Conservation (phyloP, 2,329 filamentous ascomycete species). For the Phyllosticta ampelicida region DNA sequence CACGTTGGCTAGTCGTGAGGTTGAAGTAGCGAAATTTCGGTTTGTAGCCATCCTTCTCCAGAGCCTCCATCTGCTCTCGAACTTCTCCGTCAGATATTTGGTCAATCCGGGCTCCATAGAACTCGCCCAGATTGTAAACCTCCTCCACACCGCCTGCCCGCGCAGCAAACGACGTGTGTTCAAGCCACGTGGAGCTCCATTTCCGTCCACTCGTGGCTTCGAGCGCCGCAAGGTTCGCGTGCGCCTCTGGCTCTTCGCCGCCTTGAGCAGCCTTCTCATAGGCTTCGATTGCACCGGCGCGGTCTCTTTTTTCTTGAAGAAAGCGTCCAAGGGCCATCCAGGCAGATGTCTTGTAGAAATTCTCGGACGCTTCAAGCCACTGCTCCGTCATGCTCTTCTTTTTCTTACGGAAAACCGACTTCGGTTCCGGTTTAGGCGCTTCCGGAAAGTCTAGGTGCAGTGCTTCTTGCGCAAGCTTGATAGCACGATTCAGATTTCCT, state of each 20-base stretch:
- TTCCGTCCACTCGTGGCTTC: constrained; percentile 12
- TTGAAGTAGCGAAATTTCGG: neutral
- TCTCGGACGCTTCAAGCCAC: neutral
- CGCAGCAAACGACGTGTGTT: constrained; percentile 36
- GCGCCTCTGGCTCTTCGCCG: constrained; percentile 34
- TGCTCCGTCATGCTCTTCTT: neutral
- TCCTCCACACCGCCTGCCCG: constrained; percentile 27
- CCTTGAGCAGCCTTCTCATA: constrained; percentile 27
- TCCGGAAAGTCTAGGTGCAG: neutral
- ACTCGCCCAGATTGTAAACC: constrained; percentile 27
- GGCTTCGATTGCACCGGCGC: constrained; percentile 18
- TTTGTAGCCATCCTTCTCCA: neutral
- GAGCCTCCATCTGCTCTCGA: neutral
- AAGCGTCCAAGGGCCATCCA: neutral
- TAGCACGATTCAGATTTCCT: neutral
- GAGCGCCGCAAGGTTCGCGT: constrained; percentile 26
- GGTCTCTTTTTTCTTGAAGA: neutral
- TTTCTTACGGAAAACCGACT: neutral
- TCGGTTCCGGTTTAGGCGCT: neutral
- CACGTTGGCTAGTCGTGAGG: neutral
- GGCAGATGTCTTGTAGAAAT: neutral
- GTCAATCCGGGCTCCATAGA: constrained; percentile 22
- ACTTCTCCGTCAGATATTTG: neutral
- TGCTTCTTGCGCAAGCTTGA: neutral
- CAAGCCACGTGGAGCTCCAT: constrained; percentile 29